These are phyloP conservation scores for Lagerstroemia speciosa DNA, from an alignment of 345 rosid genomes.

Conservation along the genomic window DNA sequence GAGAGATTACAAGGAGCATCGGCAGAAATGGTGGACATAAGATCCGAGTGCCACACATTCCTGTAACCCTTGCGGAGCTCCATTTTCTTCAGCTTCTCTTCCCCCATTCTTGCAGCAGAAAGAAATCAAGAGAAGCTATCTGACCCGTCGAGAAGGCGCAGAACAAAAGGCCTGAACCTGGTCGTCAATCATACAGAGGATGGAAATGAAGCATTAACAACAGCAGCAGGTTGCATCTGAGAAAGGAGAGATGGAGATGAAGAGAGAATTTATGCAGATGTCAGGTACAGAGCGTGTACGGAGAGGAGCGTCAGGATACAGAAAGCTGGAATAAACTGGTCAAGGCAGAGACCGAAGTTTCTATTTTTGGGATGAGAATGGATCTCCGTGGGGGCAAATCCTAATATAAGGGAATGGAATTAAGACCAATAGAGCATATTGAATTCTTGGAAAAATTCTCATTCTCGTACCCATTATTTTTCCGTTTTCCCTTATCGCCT, in stretches of 20 bases:
- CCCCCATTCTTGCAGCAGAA: not conserved
- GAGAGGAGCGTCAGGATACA: not conserved
- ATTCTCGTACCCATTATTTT: no score
- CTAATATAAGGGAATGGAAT: no score
- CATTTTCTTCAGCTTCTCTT: constrained; percentile 20
- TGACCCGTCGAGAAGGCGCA: not conserved
- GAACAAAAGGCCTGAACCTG: not conserved
- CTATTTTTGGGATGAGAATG: not conserved
- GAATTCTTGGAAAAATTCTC: no score
- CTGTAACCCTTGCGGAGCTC: constrained; percentile 28
- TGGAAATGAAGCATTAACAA: not conserved
- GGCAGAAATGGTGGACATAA: constrained; percentile 16
- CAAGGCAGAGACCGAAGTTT: not conserved
- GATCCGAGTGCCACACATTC: constrained; percentile 42
- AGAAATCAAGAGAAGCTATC: not conserved
- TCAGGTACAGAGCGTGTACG: not conserved
- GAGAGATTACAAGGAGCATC: constrained; percentile 30
- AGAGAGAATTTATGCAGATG: not conserved
- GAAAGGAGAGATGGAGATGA: not conserved
- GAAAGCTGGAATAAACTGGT: not conserved
- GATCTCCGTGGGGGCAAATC: not conserved
- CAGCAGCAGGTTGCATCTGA: not conserved
- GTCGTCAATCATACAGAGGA: not conserved
- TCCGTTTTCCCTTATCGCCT: no score
- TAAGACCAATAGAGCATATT: no score